These are phyloP conservation scores for Apophysomyces sp. DNA, from an alignment of 371 early-diverging fungal genomes.

Conservation along the genomic window DNA sequence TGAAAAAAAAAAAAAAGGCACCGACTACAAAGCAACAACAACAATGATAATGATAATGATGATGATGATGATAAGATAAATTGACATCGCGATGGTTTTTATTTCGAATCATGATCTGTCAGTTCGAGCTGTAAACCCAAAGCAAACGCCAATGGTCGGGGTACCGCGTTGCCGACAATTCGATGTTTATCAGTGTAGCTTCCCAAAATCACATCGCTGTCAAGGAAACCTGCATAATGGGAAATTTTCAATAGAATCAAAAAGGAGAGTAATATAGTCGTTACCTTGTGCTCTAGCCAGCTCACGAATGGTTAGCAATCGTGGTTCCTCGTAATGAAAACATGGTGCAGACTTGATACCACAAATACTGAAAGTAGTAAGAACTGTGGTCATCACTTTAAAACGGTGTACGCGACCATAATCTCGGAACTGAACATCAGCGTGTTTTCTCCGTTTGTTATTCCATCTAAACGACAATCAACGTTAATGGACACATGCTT, in stretches of 20 bases:
- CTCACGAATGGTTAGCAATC: constrained; percentile 3
- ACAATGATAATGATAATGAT: too few relatives aligned
- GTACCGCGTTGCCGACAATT: constrained; percentile 12
- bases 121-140: constrained; percentile 1
- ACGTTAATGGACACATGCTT: not conserved
- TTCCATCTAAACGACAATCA: not conserved
- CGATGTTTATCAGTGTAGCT: constrained; percentile 1
- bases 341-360: not conserved
- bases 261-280: too few relatives aligned
- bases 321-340: not conserved
- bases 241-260: not conserved
- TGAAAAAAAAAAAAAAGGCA: too few relatives aligned
- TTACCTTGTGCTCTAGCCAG: constrained; percentile 6
- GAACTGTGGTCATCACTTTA: not conserved
- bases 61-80: too few relatives aligned
- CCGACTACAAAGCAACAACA: too few relatives aligned
- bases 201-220: constrained; percentile 11
- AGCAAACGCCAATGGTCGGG: constrained; percentile 8
- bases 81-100: too few relatives aligned
- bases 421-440: not conserved
- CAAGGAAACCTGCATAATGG: constrained; percentile 5
- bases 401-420: not conserved
- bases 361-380: not conserved
- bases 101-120: too few relatives aligned
- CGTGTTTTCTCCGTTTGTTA: not conserved